phyloP scores from a whole-genome alignment of 768 basidiomycete species.

The Paxillus involutus region DNA sequence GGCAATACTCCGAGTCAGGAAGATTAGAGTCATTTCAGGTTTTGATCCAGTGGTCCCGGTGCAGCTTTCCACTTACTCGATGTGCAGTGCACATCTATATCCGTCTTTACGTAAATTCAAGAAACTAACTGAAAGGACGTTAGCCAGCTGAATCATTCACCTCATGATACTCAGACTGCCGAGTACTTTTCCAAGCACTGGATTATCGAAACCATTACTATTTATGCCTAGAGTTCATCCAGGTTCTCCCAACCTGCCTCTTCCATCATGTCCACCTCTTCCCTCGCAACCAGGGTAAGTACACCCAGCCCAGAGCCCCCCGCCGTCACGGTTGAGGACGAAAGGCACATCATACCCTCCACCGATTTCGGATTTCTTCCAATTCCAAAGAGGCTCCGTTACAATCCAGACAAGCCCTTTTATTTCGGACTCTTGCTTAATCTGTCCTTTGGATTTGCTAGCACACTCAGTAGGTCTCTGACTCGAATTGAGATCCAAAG shows the following conservation, averaged over 20 bases:
- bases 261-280: conserved; percentile 16
- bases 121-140: no score
- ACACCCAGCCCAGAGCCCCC: background rate
- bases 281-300: background rate
- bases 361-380: conserved; percentile 65
- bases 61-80: no score
- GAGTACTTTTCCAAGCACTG: background rate
- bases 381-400: conserved; percentile 56
- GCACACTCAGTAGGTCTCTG: conserved; percentile 40
- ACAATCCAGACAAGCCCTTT: conserved; percentile 49
- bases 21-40: no score
- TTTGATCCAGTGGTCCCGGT: no score
- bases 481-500: background rate
- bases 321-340: background rate
- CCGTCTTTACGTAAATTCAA: no score
- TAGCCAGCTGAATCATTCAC: no score
- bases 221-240: conserved; percentile 5
- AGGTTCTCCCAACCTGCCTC: background rate
- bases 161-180: no score
- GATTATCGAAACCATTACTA: conserved; percentile 13
- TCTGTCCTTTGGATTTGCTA: conserved; percentile 59
- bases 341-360: background rate
- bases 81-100: no score
- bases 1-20: no score
- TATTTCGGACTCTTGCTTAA: conserved; percentile 56